These are phyloP conservation scores for Talaromyces thailandensis DNA, from an alignment of 495 filamentous ascomycete genomes.

Conservation along the genomic window DNA sequence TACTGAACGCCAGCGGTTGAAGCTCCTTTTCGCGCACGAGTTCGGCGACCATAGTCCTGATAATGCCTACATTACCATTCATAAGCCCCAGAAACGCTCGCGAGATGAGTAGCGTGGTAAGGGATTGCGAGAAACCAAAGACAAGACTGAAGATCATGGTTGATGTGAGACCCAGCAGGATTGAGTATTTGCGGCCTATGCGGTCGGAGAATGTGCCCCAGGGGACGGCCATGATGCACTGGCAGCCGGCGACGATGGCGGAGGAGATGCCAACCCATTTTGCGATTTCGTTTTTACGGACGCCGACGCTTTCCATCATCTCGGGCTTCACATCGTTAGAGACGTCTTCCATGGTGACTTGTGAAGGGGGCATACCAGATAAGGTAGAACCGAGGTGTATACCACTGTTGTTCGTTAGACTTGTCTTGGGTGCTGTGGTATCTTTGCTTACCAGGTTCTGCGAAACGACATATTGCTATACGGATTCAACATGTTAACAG, in stretches of 20 bases:
- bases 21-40: constrained; percentile 75
- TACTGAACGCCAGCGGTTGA: constrained; percentile 71
- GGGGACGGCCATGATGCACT: constrained; percentile 61
- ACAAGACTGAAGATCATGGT: constrained; percentile 66
- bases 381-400: constrained; percentile 79
- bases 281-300: constrained; percentile 63
- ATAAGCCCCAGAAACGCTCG: constrained; percentile 60
- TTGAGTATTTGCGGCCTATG: constrained; percentile 66
- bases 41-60: constrained; percentile 75
- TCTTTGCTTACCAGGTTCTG: constrained; percentile 55
- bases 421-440: constrained; percentile 2
- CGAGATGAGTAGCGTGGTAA: constrained; percentile 62
- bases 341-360: background rate
- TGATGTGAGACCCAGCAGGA: constrained; percentile 57
- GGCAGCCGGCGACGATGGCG: constrained; percentile 63
- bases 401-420: constrained; percentile 37
- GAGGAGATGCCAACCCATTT: constrained; percentile 69
- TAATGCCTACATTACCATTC: constrained; percentile 74
- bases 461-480: constrained; percentile 66
- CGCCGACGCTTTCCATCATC: constrained; percentile 73
- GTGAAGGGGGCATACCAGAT: constrained; percentile 43
- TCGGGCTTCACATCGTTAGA: constrained; percentile 42
- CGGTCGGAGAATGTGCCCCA: constrained; percentile 75
- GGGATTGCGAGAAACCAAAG: constrained; percentile 68
- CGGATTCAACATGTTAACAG: no score